phyloP scores from a whole-genome alignment of 2,329 filamentous ascomycete genomes.

The Conoideocrella luteorostrata region DNA sequence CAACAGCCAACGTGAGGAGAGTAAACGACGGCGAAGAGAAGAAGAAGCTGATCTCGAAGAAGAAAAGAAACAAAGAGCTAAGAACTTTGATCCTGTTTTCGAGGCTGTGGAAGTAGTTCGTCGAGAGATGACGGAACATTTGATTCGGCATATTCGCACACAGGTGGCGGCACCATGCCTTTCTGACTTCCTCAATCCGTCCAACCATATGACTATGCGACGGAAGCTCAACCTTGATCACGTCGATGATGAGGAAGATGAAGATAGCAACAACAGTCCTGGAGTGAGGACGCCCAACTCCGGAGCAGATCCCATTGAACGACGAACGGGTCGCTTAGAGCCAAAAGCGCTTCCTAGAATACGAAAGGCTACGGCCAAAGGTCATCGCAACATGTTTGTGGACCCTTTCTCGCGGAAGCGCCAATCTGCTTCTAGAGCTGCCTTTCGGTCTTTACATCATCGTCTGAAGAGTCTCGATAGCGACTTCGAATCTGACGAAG shows the following conservation, averaged over 20 bases:
- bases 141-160: constrained; percentile 82
- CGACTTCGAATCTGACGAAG: constrained; percentile 86
- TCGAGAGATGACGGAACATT: constrained; percentile 75
- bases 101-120: constrained; percentile 76
- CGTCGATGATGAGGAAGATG: constrained; percentile 50
- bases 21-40: constrained; percentile 59
- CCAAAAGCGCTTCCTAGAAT: constrained; percentile 65
- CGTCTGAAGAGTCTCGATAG: constrained; percentile 53
- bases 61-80: constrained; percentile 81
- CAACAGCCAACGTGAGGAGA: constrained; percentile 55
- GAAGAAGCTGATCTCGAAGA: constrained; percentile 79
- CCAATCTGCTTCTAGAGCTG: constrained; percentile 49
- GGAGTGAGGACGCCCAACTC: constrained; percentile 61
- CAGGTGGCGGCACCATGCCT: constrained; percentile 78
- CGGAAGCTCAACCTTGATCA: constrained; percentile 72
- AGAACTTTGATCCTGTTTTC: constrained; percentile 81
- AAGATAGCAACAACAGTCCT: constrained; percentile 56
- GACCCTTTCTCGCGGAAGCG: constrained; percentile 62
- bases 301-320: constrained; percentile 54
- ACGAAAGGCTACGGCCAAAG: constrained; percentile 58
- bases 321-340: constrained; percentile 49
- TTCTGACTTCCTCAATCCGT: constrained; percentile 75
- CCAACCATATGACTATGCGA: constrained; percentile 71
- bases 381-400: constrained; percentile 54
- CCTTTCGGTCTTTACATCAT: constrained; percentile 76